These are phyloP conservation scores for Trypanosoma melophagium DNA, from an alignment of 208 protist genomes.

Conservation along the genomic window DNA sequence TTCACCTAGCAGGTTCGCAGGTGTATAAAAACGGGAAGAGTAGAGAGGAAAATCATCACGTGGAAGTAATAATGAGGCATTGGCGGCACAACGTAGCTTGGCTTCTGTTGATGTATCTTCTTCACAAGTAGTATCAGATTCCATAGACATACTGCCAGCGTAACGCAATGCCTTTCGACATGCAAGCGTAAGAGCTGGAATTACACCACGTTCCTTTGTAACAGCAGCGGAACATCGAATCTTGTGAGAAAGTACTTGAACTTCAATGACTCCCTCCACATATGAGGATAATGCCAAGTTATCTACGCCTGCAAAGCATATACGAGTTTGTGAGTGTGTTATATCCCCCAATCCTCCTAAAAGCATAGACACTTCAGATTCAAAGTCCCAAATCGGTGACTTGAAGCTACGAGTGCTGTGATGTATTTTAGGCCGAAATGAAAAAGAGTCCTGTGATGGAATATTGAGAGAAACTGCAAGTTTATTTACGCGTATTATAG, in stretches of 20 bases:
- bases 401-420: conserved; percentile 4
- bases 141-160: background rate
- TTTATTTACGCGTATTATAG: conserved; percentile 36
- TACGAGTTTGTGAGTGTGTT: background rate
- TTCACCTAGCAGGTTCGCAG: conserved; percentile 55
- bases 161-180: conserved; percentile 11
- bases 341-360: conserved; percentile 13
- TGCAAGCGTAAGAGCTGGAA: conserved; percentile 13
- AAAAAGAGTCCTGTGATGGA: conserved; percentile 22
- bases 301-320: conserved; percentile 22
- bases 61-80: conserved; percentile 25
- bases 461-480: conserved; percentile 51
- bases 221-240: conserved; percentile 17
- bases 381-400: background rate
- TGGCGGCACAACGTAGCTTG: conserved; percentile 19
- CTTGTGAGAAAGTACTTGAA: conserved; percentile 15
- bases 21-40: conserved; percentile 49
- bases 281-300: conserved; percentile 1
- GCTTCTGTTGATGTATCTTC: background rate
- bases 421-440: background rate
- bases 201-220: conserved; percentile 16
- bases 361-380: conserved; percentile 26
- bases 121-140: background rate
- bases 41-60: conserved; percentile 53
- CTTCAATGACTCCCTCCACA: conserved; percentile 28